Base-by-base conservation (phyloP, 2,329 filamentous ascomycete species). In the Phialophora verrucosa region DNA sequence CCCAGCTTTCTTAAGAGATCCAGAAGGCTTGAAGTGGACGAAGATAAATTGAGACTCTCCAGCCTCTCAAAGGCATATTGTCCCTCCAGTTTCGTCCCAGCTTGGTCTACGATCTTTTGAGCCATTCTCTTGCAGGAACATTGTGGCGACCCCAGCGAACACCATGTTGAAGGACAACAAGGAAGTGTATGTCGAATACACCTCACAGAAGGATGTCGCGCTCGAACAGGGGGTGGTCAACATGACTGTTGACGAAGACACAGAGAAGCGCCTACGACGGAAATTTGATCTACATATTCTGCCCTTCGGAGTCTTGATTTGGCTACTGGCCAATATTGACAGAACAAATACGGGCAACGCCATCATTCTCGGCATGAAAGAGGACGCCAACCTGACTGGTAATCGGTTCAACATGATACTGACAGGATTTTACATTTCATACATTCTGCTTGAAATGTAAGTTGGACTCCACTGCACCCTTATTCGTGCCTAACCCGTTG, bases 311-410 rank as follows among this genome's bases (percentile, higher is more conserved):
- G 74, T 79, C n/a, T 64, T 77, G 32, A 63, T 80, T 23, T 60
- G 23, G n/a, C 57, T 60, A 3, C 2, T 60, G 3, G 20, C 88
- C 71, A 93, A 93, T 67, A 69, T 61, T 63, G 72, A 66, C 70
- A 66, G 70, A 56, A 89, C 92, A 75, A 93, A 93, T 75, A 91
- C 93, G 72, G 88, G 88, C 76, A 93, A 93, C 78, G 91, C 90
- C 23, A 85, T 84, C 50, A 83, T 90, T 44, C 91, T 91, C 67
- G 83, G 84, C 49, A 80, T 93, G 82, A 31, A 73, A 81, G 10
- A 90, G 5, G 71, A 73, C 91, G 60, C 78, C 76, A 50, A 79
- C 10, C 76, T 85, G 0, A 66, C 69, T 4, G 75, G 76, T 50
- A 77, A 82, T 67, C 74, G 81, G 63, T 83, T 82, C 73, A 79